These are phyloP conservation scores for Trichoderma simmonsii DNA, from an alignment of 2,329 filamentous ascomycete species.

Conservation along the genomic window DNA sequence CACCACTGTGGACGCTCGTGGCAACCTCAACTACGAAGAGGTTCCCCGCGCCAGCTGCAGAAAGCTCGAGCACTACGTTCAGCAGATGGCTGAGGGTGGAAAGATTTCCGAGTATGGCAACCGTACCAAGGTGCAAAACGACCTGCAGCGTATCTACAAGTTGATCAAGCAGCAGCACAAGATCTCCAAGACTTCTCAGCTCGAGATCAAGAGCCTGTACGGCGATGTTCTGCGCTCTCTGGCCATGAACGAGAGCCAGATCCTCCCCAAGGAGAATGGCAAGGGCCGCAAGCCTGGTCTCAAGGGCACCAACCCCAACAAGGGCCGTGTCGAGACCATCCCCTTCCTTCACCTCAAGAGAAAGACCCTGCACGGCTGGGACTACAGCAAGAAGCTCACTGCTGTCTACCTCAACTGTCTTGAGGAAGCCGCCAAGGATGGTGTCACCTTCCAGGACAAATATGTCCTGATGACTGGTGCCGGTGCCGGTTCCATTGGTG, in stretches of 20 bases:
- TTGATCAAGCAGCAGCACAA: conserved; percentile 98
- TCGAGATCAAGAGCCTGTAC: conserved; percentile 95
- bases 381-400: conserved; percentile 98
- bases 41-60: conserved; percentile 82
- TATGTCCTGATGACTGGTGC: conserved; percentile 98
- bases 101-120: conserved; percentile 99
- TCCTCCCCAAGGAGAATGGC: conserved; percentile 82
- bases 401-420: conserved; percentile 88
- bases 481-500: conserved; percentile 94
- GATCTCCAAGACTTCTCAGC: conserved; percentile 90
- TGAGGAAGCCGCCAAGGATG: conserved; percentile 80
- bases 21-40: conserved; percentile 90
- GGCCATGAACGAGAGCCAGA: conserved; percentile 97
- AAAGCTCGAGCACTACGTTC: conserved; percentile 97
- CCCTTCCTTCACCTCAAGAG: conserved; percentile 97
- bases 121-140: conserved; percentile 95
- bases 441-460: conserved; percentile 91
- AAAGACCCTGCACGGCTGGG: conserved; percentile 91
- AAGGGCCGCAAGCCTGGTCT: conserved; percentile 56
- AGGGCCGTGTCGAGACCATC: conserved; percentile 95
- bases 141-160: conserved; percentile 93
- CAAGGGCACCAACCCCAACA: conserved; percentile 57
- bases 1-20: conserved; percentile 86
- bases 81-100: conserved; percentile 96
- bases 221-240: conserved; percentile 90